Conservation (phyloP, 148 eudicot species). For the Fagopyrum esculentum region DNA sequence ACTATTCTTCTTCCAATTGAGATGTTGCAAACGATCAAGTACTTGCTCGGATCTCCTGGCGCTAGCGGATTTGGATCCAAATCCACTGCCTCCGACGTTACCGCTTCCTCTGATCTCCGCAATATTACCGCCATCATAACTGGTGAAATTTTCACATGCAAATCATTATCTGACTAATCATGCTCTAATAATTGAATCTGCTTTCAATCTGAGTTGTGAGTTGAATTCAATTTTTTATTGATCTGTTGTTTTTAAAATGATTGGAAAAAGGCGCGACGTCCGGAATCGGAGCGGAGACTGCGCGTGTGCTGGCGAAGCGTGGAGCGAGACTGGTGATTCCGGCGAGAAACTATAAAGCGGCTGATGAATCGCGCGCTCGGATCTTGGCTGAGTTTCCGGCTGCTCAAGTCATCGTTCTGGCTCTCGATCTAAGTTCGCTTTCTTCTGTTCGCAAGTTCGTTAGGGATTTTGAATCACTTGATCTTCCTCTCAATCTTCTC, state of each 20-base stretch:
- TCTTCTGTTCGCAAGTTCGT: slow-evolving; percentile 60
- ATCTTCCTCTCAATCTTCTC: slow-evolving; percentile 79
- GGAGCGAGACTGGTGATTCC: slow-evolving; percentile 71
- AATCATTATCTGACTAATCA: not conserved
- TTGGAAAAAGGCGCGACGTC: slow-evolving; percentile 66
- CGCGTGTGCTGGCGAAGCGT: slow-evolving; percentile 74
- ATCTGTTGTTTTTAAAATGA: slow-evolving; percentile 15
- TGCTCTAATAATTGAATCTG: not conserved
- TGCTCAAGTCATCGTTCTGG: slow-evolving; percentile 53
- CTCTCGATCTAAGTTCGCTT: slow-evolving; percentile 83
- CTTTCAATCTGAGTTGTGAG: not conserved
- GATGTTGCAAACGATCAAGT: slow-evolving; percentile 67
- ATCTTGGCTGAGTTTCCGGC: slow-evolving; percentile 54
- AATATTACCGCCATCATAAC: slow-evolving; percentile 79
- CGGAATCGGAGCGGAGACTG: slow-evolving; percentile 94
- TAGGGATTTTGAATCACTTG: slow-evolving; percentile 47
- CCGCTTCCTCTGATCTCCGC: slow-evolving; percentile 37
- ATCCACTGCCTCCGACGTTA: slow-evolving; percentile 83
- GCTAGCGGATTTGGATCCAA: slow-evolving; percentile 81
- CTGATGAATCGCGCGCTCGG: slow-evolving; percentile 56
- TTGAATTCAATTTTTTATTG: slow-evolving; percentile 4
- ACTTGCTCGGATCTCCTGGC: slow-evolving; percentile 67
- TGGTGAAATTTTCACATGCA: slow-evolving; percentile 28
- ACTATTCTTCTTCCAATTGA: not conserved
- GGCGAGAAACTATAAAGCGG: slow-evolving; percentile 66